phyloP scores from a whole-genome alignment of 345 rosid genomes.

The Hibiscus tridactylites region DNA sequence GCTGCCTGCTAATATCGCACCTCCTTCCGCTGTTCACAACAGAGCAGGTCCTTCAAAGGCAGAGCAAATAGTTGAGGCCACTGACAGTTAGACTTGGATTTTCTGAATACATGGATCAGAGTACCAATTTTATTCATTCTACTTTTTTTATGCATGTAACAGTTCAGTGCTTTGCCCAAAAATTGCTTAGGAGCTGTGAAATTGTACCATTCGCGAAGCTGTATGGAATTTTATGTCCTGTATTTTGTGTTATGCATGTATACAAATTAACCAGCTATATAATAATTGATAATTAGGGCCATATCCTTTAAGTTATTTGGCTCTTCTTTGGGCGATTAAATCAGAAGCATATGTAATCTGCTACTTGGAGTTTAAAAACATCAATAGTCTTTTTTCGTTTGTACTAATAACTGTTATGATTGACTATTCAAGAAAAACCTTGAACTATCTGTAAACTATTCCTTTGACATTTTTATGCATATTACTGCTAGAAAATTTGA shows the following conservation, averaged over 20 bases:
- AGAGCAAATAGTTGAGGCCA: conserved; percentile 11
- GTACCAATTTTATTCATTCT: conserved; percentile 14
- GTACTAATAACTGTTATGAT: neutral
- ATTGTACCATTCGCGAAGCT: neutral
- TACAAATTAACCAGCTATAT: neutral
- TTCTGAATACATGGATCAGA: conserved; percentile 21
- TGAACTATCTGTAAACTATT: neutral
- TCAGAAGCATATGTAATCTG: neutral
- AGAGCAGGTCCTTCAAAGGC: neutral
- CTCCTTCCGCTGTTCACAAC: neutral
- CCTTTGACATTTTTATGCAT: neutral
- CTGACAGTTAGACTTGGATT: neutral
- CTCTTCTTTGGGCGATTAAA: neutral
- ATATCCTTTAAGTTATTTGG: too few relatives aligned
- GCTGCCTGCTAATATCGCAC: neutral
- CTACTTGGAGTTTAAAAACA: neutral
- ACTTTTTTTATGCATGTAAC: neutral
- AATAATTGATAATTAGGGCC: neutral
- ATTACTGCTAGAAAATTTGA: neutral
- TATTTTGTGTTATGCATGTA: neutral
- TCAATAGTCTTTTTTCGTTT: neutral
- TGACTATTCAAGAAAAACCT: neutral
- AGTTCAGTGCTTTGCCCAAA: neutral
- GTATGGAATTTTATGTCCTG: neutral
- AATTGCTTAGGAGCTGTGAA: neutral